Evolutionary conservation across 768 basidiomycete genomes (phyloP), one percentile per base, ranked within the genome.

Genomic region (Termitomyces sp.): DNA sequence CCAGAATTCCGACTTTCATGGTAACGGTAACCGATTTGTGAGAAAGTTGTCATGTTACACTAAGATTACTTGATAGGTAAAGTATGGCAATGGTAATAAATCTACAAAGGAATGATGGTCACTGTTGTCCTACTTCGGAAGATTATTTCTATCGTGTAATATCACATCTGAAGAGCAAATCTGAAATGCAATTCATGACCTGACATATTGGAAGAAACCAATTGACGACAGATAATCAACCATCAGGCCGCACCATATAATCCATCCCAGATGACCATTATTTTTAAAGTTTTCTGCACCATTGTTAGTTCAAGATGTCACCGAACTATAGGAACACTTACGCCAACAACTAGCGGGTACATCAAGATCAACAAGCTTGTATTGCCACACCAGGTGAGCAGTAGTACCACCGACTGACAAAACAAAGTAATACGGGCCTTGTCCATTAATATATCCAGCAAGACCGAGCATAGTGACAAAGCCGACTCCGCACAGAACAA

Each of bases 401-500:
- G 74, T 67, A 5, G 80, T 72, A 7, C 82, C 82, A 3, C 79
- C 81, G 20, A 82, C 73, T 1, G 83, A 77, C 11, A 84, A 36
- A 17, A 75, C 37, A 67, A 78, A 83, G 66, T 78, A 85, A 0
- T 74, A 65, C n/a, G 69, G 69, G 4, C 86, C 83, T 48, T 87
- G 83, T 0, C 71, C 68, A 59, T 88, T 86, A 10, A 80, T 67
- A 64, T 79, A 71, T 0, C 89, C 91, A 0, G 82, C 79, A 36
- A 77, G 61, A n/a, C 76, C 70, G 31, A 92, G 76, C 67, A 81
- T 73, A 3, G 72, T 68, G 47, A 88, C 68, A 69, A 92, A 89
- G 0, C 67, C 69, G 4, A 79, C 53, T 0, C 81, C 84, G 66
- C 87, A 86, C 40, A 68, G 60, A 11, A 82, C 70, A 42, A 91